Conservation (phyloP, 2,329 filamentous ascomycete species). For the Lomentospora prolificans region DNA sequence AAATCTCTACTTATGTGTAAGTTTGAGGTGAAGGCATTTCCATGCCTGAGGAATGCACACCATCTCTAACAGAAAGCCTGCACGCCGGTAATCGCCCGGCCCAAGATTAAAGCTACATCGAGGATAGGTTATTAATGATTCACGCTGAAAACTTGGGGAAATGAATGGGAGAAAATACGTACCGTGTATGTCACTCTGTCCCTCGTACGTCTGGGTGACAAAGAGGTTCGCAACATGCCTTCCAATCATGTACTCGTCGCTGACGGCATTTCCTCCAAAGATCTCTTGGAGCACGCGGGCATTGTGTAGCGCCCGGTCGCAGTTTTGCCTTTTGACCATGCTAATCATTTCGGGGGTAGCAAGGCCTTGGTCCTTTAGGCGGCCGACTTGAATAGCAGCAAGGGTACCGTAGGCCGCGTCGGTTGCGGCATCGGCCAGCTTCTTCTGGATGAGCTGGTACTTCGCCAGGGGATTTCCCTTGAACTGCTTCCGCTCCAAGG, state of each 20-base stretch:
- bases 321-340: constrained; percentile 97
- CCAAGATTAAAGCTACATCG: constrained; percentile 54
- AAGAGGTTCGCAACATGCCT: constrained; percentile 93
- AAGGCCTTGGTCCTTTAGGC: constrained; percentile 86
- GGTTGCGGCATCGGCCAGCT: constrained; percentile 83
- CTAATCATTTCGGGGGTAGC: constrained; percentile 90
- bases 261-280: constrained; percentile 96
- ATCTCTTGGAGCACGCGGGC: constrained; percentile 81
- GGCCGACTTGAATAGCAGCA: constrained; percentile 80
- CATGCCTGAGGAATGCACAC: neutral
- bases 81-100: constrained; percentile 60
- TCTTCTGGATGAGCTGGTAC: constrained; percentile 97
- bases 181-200: constrained; percentile 87
- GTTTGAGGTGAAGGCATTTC: neutral
- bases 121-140: constrained; percentile 10
- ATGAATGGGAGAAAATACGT: neutral
- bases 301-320: constrained; percentile 75
- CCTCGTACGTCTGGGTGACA: constrained; percentile 96
- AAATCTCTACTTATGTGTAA: neutral
- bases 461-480: constrained; percentile 83
- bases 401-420: constrained; percentile 88
- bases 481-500: constrained; percentile 92
- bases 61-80: constrained; percentile 58
- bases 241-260: constrained; percentile 92
- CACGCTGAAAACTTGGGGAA: neutral